Evolutionary conservation across 2,329 filamentous ascomycete species (phyloP).

Genomic region (Hymenoscyphus repandus): DNA sequence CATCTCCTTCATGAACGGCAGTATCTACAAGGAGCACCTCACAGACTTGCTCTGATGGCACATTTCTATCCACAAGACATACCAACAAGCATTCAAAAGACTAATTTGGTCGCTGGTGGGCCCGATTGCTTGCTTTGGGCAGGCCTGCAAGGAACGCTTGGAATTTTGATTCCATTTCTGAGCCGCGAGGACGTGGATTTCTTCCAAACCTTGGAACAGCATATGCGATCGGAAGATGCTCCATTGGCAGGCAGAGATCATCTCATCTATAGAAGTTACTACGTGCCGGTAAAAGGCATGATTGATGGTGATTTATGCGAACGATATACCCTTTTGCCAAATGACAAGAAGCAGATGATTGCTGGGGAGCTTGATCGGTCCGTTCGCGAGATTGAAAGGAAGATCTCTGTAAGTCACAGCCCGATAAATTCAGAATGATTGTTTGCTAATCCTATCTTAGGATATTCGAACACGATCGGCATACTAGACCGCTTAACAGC

Average conservation of each 20-base stretch:
- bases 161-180: constrained; percentile 86
- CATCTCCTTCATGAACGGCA: constrained; percentile 86
- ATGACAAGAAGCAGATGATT: constrained; percentile 92
- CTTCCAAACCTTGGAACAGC: constrained; percentile 89
- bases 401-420: constrained; percentile 62
- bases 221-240: constrained; percentile 79
- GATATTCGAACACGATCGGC: constrained; percentile 54
- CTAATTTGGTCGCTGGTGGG: constrained; percentile 82
- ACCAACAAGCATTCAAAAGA: constrained; percentile 84
- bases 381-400: constrained; percentile 89
- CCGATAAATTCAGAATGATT: not conserved
- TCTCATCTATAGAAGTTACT: constrained; percentile 92
- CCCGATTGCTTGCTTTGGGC: constrained; percentile 90
- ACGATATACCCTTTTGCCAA: constrained; percentile 75
- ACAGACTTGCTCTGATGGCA: constrained; percentile 76
- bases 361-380: constrained; percentile 88
- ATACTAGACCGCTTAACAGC: constrained; percentile 31
- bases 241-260: constrained; percentile 91
- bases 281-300: constrained; percentile 90
- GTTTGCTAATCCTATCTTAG: constrained; percentile 30
- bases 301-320: constrained; percentile 98
- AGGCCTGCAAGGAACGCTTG: constrained; percentile 89
- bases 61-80: constrained; percentile 93
- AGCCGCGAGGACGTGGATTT: constrained; percentile 94
- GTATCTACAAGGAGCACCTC: constrained; percentile 85